Conservation (phyloP, 2,329 filamentous ascomycete genomes). For the Zopfia rhizophila region DNA sequence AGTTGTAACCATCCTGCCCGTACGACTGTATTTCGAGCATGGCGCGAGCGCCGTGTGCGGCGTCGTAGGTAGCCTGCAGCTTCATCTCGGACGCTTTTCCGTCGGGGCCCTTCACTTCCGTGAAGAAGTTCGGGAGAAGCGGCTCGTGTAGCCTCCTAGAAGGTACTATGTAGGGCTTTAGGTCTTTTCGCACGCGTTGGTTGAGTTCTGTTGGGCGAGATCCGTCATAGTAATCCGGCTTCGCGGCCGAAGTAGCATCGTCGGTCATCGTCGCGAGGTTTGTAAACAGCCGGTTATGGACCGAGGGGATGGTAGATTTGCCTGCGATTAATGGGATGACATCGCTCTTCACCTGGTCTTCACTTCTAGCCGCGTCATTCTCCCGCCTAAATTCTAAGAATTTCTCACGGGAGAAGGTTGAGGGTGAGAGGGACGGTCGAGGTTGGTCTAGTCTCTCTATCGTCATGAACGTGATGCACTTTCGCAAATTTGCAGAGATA, state of each 20-base stretch:
- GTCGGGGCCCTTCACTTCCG: constrained; percentile 26
- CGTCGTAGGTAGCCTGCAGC: constrained; percentile 51
- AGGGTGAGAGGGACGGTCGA: too few relatives aligned
- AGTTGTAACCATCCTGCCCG: constrained; percentile 19
- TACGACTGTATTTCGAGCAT: constrained; percentile 33
- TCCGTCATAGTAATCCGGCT: constrained; percentile 49
- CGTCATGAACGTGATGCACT: too few relatives aligned
- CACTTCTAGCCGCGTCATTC: constrained; percentile 21
- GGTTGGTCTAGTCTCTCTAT: too few relatives aligned
- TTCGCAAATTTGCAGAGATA: too few relatives aligned
- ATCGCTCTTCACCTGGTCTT: constrained; percentile 23
- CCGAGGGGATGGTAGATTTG: constrained; percentile 17
- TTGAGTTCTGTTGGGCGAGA: constrained; percentile 30
- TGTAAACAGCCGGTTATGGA: constrained; percentile 34
- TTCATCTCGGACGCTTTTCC: constrained; percentile 25
- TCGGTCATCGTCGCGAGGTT: constrained; percentile 49
- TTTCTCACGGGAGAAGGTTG: too few relatives aligned
- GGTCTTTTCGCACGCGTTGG: constrained; percentile 11
- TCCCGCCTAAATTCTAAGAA: too few relatives aligned
- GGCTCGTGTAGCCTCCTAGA: constrained; percentile 43
- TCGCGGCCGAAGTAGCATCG: constrained; percentile 36
- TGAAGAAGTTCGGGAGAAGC: constrained; percentile 50
- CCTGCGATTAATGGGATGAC: constrained; percentile 25
- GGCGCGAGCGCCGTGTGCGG: constrained; percentile 43
- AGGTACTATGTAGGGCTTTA: constrained; percentile 46